Percentiles rank a stretch among this genome's conserved stretches.
Evolutionary conservation across 2,329 filamentous ascomycete genomes (phyloP).

Genomic region (Aspergillus sp.): DNA sequence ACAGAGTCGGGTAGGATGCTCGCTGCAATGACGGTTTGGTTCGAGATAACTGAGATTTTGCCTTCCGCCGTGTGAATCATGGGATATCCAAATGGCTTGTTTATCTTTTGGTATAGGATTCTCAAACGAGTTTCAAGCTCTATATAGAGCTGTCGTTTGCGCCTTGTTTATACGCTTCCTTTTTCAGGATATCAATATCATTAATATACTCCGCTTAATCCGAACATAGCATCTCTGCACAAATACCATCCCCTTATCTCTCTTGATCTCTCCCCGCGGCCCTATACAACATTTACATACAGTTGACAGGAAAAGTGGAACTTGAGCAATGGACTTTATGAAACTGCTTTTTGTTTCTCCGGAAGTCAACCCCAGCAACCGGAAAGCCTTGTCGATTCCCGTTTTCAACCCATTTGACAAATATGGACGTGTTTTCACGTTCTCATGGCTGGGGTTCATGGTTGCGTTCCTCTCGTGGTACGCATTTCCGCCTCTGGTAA

Average conservation of each 20-base stretch:
- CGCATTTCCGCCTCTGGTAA: slow-evolving; percentile 77
- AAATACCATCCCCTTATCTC: background rate
- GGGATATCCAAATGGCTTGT: background rate
- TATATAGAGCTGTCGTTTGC: background rate
- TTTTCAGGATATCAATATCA: too few relatives aligned
- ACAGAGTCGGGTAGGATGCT: too few relatives aligned
- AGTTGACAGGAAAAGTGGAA: background rate
- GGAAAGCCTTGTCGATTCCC: slow-evolving; percentile 74
- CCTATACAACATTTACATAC: background rate
- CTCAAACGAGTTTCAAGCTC: background rate
- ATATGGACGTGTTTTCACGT: slow-evolving; percentile 85
- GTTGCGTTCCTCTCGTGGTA: slow-evolving; percentile 87
- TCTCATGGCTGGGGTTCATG: slow-evolving; percentile 81
- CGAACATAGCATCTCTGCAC: background rate
- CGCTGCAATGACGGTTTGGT: background rate
- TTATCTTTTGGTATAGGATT: background rate
- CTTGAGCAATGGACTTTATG: slow-evolving; percentile 16
- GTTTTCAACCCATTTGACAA: slow-evolving; percentile 68
- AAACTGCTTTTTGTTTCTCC: slow-evolving; percentile 45
- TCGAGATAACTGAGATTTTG: background rate
- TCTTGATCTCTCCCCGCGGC: background rate
- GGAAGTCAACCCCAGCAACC: slow-evolving; percentile 74
- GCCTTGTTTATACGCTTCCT: too few relatives aligned
- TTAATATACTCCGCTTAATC: too few relatives aligned
- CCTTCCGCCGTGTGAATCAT: background rate